Evolutionary conservation across 306 rosid species (phyloP), one percentile per base, ranked within the genome.

Genomic region (Neltuma alba): DNA sequence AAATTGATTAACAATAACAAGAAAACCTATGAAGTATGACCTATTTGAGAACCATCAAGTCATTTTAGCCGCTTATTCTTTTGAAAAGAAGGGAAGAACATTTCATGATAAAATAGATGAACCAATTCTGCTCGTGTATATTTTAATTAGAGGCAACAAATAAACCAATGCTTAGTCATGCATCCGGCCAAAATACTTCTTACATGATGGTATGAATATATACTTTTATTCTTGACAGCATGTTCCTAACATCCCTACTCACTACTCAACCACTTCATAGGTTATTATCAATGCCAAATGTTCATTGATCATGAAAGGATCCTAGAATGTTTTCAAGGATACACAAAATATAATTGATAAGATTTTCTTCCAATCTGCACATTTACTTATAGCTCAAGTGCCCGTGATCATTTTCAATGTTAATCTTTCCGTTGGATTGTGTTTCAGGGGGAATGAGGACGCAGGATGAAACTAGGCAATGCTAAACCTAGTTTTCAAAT

Each of bases 261-360:
- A 15, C 45, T 58, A 83, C 47, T 62, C 36, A 15, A 58, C 60
- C 47, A 33, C 37, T 33, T 42, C 6, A 2, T 28, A 44, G 80
- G 36, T 47, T 41, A 48, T 30, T 42, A 64, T 64, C 34, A 65
- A 44, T 76, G 52, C 47, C 50, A 55, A 13, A 9, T 72, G 42
- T 60, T 81, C 31, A 81, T 76, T 47, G 67, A 74, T 77, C 77
- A 79, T 52, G 58, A 68, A 75, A 75, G 54, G 47, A 61, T n/a
- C 75, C 36, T 48, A 34, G 52, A 31, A 68, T 60, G 64, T 75
- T 63, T 76, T 44, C 57, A 2, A 71, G 40, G 55, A 28, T 34
- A 63, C 71, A 52, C 71, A 45, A 66, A n/a, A 18, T 70, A 69
- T 34, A 50, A 76, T 44, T 12, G 27, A 60, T 37, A 67, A 34